Evolutionary conservation across 768 basidiomycete genomes (phyloP).

Genomic region (Lactifluus hygrophoroides): DNA sequence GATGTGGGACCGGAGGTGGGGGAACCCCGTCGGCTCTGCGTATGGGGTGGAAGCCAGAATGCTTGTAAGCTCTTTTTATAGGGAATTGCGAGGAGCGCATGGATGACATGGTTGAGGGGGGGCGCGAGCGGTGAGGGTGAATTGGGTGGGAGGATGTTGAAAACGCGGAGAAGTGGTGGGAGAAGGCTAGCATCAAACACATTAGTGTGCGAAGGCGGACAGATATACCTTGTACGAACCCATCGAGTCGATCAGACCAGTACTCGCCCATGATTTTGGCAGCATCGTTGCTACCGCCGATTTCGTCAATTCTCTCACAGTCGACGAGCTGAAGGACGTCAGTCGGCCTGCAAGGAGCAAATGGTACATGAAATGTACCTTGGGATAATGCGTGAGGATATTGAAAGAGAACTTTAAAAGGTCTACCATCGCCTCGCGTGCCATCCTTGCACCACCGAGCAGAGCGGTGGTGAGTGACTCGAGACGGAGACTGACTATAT

Average conservation of each 20-base stretch:
- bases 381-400: conserved; percentile 72
- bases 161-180: conserved; percentile 59
- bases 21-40: conserved; percentile 25
- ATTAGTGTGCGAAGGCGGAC: neutral
- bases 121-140: conserved; percentile 56
- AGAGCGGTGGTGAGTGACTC: conserved; percentile 46
- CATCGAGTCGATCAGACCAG: conserved; percentile 67
- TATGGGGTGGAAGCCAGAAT: conserved; percentile 51
- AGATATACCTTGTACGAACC: conserved; percentile 32
- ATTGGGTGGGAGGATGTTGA: conserved; percentile 54
- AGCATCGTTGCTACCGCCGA: conserved; percentile 8
- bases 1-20: conserved; percentile 28
- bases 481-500: conserved; percentile 52
- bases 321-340: conserved; percentile 8
- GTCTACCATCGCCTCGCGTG: conserved; percentile 71
- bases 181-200: conserved; percentile 35
- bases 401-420: conserved; percentile 82
- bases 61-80: conserved; percentile 45
- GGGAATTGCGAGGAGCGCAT: conserved; percentile 74
- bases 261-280: conserved; percentile 57
- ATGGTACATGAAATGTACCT: conserved; percentile 34
- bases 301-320: conserved; percentile 14
- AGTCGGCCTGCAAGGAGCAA: neutral
- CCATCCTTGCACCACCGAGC: conserved; percentile 42
- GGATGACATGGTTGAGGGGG: conserved; percentile 73